Base-by-base conservation (phyloP, 768 basidiomycete genomes). In the Gymnopilus dilepis region DNA sequence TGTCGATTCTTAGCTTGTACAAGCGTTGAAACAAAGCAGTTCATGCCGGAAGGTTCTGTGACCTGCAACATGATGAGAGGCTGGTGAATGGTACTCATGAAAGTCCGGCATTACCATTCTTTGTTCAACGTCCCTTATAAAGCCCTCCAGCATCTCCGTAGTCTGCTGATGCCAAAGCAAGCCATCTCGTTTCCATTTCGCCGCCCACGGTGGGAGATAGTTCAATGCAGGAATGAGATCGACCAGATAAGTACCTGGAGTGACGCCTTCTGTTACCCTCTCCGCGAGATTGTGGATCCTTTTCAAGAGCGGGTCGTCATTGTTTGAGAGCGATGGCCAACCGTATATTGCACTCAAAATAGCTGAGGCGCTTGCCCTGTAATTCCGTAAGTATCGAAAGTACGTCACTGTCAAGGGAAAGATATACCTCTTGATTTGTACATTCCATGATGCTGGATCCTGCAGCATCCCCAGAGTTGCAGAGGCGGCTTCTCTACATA, bases 291-390 rank as follows among this genome's bases (percentile, higher is more conserved):
- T 7, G 11, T 57, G 56, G 17, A 57, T 31, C 13, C 21, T 17
- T 22, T 47, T 31, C 9, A 57, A 17, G 4, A 57, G 30, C 0
- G 56, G 19, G 4, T 12, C 31, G 11, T 57, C 41, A 15, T 34
- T 31, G 30, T 45, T 31, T 2, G 43, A 31, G n/a, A 57, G 40
- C n/a, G 42, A 17, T 2, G 56, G 56, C 56, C 56, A 57, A 22
- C 21, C 30, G 31, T 57, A 57, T 3, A 57, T 33, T 12, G 42
- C 43, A 22, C 56, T 42, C 31, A 57, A 21, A 37, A 57, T 45
- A 21, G 34, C 34, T 0, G 55, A 56, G 30, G 38, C 38, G 43
- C 38, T 30, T 40, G 55, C 38, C 1, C 55, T 56, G 9, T 28
- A 41, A 19, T 6, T 7, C 19, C n/a, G 24, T 5, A 6, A 8